Base-by-base conservation (phyloP, 208 protist genomes). In the Plasmodiophora brassicae region DNA sequence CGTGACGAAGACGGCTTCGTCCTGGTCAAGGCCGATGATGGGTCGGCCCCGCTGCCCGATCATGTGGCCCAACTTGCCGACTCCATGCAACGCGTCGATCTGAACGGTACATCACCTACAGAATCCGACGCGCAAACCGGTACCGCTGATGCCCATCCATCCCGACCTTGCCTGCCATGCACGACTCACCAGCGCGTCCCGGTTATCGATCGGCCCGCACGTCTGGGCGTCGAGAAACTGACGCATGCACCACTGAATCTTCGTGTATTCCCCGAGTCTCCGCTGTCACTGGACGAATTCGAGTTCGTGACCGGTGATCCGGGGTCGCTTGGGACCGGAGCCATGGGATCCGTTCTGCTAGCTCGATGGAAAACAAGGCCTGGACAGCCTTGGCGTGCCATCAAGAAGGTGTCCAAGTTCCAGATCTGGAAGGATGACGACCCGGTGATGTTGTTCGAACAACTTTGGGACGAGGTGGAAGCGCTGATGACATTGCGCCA, bases 341-440 rank as follows among this genome's bases (percentile, higher is more conserved):
- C 65, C 5, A 78, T 78, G 65, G 65, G 65, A 44, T 44, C 32
- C 41, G 65, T 78, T 8, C 65, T 14, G n/a, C 65, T 78, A 78
- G 65, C 41, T 5, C 65, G n/a, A 78, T 78, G 65, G 65, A 78
- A 36, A 38, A 5, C 14, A 38, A 14, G n/a, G 32, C 65, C 65
- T 32, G 65, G 41, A 44, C 32, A 32, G n/a, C 65, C 65, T 14
- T 78, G 20, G 20, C 32, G 65, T 14, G 65, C 65, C 41, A 14
- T 78, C 20, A 78, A 78, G 65, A 78, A 38, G n/a, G 41, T 78
- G 5, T 78, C 65, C 14, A 78, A 78, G n/a, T 78, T 78, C n/a
- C 65, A 78, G n/a, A 78, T 78, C 32, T 78, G 65, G 65, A 78
- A 78, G 65, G 65, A 78, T 32, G 65, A 78, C 41, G 41, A 78